phyloP scores from a whole-genome alignment of 768 basidiomycete species.

The Coprinopsis cinerea region DNA sequence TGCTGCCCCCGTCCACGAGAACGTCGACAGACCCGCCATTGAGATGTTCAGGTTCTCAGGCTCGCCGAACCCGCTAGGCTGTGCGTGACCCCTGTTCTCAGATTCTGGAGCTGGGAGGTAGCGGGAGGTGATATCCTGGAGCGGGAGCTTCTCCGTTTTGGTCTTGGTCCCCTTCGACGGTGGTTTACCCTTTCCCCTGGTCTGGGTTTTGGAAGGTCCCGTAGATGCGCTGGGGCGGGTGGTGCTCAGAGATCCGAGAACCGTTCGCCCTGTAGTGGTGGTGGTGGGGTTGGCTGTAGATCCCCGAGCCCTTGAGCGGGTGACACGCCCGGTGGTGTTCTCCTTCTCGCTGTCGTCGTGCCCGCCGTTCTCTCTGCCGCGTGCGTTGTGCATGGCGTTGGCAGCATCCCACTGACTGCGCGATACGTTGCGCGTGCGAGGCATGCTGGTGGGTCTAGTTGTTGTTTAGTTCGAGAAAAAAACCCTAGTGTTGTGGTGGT shows the following conservation, averaged over 20 bases:
- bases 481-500: too few relatives aligned
- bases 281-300: too few relatives aligned
- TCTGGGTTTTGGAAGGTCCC: constrained; percentile 16
- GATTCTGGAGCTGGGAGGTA: constrained; percentile 24
- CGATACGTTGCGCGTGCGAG: constrained; percentile 24
- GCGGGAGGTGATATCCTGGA: constrained; percentile 30
- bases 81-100: constrained; percentile 19
- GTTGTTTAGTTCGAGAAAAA: neutral
- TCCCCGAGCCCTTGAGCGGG: constrained; percentile 14
- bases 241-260: constrained; percentile 9
- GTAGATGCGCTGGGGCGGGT: constrained; percentile 1
- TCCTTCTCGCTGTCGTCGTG: constrained; percentile 21
- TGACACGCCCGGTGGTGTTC: constrained; percentile 13
- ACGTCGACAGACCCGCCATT: constrained; percentile 2
- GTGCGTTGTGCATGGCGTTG: constrained; percentile 11
- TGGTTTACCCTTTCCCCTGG: constrained; percentile 19
- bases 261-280: constrained; percentile 3
- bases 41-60: neutral
- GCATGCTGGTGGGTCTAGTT: constrained; percentile 14
- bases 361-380: constrained; percentile 15
- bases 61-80: neutral
- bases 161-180: constrained; percentile 8
- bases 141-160: constrained; percentile 25
- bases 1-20: neutral
- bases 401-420: constrained; percentile 24